A percentile compares a stretch with the other conserved stretches of the same genome.
Evolutionary conservation across 495 filamentous ascomycete species (phyloP).

Genomic region (Viridothelium virens): DNA sequence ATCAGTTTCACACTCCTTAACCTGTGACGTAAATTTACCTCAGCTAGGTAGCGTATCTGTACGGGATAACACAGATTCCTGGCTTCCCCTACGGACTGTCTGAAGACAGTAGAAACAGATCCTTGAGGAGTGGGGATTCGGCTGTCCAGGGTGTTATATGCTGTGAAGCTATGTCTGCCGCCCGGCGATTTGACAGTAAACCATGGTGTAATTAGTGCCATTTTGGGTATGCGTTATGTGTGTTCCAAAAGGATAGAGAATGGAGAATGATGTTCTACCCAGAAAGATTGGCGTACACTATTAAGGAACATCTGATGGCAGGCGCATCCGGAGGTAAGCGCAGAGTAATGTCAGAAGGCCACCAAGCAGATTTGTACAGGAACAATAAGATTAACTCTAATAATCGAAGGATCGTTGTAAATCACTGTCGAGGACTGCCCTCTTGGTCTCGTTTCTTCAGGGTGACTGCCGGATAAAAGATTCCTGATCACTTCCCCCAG

Average conservation of each 20-base stretch:
- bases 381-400: too few relatives aligned
- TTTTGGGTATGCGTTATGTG: neutral
- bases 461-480: too few relatives aligned
- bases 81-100: neutral
- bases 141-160: neutral
- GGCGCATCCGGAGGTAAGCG: too few relatives aligned
- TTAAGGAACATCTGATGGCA: neutral
- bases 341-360: slow-evolving; percentile 15
- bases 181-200: neutral
- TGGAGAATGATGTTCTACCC: neutral
- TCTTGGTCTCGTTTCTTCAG: too few relatives aligned
- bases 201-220: neutral
- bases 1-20: neutral
- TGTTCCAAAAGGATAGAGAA: too few relatives aligned
- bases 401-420: too few relatives aligned
- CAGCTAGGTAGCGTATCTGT: neutral
- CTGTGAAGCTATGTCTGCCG: neutral
- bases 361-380: slow-evolving; percentile 9
- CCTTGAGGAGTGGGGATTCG: neutral
- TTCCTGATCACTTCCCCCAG: too few relatives aligned
- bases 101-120: neutral
- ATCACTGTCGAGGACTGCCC: too few relatives aligned
- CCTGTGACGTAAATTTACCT: neutral
- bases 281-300: neutral
- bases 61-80: neutral